Percentiles rank a stretch among this genome's conserved stretches.
Conservation (phyloP, 345 rosid genomes). For the Euphorbia peplus region DNA sequence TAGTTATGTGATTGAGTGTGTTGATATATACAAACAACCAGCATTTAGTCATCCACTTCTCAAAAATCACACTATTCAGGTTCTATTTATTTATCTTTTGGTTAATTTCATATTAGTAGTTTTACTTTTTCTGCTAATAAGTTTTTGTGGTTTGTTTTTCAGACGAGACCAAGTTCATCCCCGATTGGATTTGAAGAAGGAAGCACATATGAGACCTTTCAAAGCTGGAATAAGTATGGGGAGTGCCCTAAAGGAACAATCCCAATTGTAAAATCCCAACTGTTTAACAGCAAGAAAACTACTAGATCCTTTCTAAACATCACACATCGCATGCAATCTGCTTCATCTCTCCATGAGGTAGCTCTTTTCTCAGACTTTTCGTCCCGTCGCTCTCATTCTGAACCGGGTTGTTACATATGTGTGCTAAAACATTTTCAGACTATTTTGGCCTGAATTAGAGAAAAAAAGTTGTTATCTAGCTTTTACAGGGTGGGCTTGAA, state of each 20-base stretch:
- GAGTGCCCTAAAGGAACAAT: conserved; percentile 32
- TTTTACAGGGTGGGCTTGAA: too few relatives aligned
- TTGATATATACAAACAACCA: conserved; percentile 27
- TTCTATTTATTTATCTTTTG: too few relatives aligned
- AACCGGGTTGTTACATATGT: too few relatives aligned
- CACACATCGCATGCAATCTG: background rate
- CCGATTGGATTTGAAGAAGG: conserved; percentile 5
- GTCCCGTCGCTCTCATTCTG: too few relatives aligned
- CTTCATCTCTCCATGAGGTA: background rate
- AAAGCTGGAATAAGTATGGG: conserved; percentile 19
- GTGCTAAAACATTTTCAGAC: too few relatives aligned
- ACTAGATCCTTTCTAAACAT: background rate
- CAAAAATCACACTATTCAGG: conserved; percentile 24
- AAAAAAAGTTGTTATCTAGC: too few relatives aligned
- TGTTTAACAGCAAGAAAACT: background rate
- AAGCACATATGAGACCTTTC: background rate
- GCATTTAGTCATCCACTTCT: conserved; percentile 34
- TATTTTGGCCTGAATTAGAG: too few relatives aligned
- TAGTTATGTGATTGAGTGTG: conserved; percentile 21
- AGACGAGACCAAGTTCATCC: conserved; percentile 22
- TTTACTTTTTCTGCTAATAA: too few relatives aligned
- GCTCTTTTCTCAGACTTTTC: too few relatives aligned
- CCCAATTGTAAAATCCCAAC: conserved; percentile 19
- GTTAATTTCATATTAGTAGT: too few relatives aligned
- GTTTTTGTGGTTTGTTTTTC: background rate